Conservation (phyloP, 768 basidiomycete species). For the Leucocoprinus sp. region DNA sequence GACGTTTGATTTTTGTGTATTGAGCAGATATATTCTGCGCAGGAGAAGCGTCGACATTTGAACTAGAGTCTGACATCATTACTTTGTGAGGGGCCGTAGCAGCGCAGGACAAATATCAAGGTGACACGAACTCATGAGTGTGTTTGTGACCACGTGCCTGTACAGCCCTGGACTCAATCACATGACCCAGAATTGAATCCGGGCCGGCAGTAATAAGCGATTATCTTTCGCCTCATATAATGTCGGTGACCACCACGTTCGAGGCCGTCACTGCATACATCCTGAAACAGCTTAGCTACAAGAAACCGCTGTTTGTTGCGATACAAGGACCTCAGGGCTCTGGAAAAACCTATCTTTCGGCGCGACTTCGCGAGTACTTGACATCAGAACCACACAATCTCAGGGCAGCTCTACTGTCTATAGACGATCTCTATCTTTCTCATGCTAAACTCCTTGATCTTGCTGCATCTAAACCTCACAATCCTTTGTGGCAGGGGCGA, state of each 20-base stretch:
- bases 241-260: slow-evolving; percentile 24
- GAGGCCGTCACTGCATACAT: slow-evolving; percentile 24
- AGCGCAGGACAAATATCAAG: slow-evolving; percentile 9
- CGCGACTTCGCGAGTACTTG: slow-evolving; percentile 38
- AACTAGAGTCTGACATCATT: slow-evolving; percentile 46
- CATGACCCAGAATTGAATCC: background rate
- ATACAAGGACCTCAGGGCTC: slow-evolving; percentile 93
- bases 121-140: slow-evolving; percentile 12
- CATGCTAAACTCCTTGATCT: slow-evolving; percentile 52
- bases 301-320: slow-evolving; percentile 69
- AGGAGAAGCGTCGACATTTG: slow-evolving; percentile 37
- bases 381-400: slow-evolving; percentile 40
- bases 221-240: slow-evolving; percentile 5
- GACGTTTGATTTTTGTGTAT: slow-evolving; percentile 52
- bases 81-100: slow-evolving; percentile 18
- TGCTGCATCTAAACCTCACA: slow-evolving; percentile 45
- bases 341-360: slow-evolving; percentile 80
- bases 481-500: slow-evolving; percentile 69
- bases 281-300: slow-evolving; percentile 18
- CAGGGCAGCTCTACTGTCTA: slow-evolving; percentile 56
- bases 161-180: background rate
- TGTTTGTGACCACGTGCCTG: slow-evolving; percentile 10
- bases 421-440: slow-evolving; percentile 83
- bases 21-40: slow-evolving; percentile 39
- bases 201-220: background rate